These are phyloP conservation scores for Trichoderma sp. DNA, from an alignment of 2,329 filamentous ascomycete genomes.

Conservation along the genomic window DNA sequence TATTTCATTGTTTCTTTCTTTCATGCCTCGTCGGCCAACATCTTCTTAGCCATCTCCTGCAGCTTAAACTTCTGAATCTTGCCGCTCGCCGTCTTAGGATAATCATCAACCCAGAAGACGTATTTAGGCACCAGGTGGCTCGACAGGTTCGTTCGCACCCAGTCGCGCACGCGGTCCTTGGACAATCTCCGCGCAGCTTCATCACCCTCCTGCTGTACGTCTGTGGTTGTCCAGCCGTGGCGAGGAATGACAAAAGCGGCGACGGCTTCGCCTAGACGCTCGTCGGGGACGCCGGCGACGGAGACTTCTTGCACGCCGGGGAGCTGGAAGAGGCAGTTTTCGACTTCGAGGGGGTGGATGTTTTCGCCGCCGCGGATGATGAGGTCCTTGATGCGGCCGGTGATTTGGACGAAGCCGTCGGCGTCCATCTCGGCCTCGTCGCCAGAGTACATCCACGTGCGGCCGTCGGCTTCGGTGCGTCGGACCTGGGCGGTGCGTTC, in stretches of 20 bases:
- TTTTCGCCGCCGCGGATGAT: conserved; percentile 96
- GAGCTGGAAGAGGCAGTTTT: conserved; percentile 79
- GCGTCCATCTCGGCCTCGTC: conserved; percentile 86
- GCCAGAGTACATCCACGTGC: conserved; percentile 85
- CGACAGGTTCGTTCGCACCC: conserved; percentile 67
- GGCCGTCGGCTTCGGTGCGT: conserved; percentile 37
- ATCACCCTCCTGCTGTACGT: conserved; percentile 28
- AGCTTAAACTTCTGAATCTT: conserved; percentile 97
- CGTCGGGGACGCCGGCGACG: conserved; percentile 80
- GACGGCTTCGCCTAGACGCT: conserved; percentile 80
- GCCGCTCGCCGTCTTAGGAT: conserved; percentile 91
- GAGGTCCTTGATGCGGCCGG: conserved; percentile 87
- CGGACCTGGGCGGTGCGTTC: conserved; percentile 66
- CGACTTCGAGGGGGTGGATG: conserved; percentile 89
- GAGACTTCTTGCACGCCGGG: conserved; percentile 69
- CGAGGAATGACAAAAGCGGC: conserved; percentile 73
- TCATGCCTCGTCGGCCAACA: conserved; percentile 26
- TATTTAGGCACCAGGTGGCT: conserved; percentile 82
- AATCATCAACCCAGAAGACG: conserved; percentile 82
- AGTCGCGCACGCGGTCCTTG: conserved; percentile 61
- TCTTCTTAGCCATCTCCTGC: conserved; percentile 57
- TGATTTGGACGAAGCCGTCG: conserved; percentile 83
- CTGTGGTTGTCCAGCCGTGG: conserved; percentile 29
- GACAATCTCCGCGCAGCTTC: conserved; percentile 39
- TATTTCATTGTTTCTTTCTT: not conserved